Conservation (phyloP, 2,329 filamentous ascomycete species). For the Drechslerella coelobrocha region DNA sequence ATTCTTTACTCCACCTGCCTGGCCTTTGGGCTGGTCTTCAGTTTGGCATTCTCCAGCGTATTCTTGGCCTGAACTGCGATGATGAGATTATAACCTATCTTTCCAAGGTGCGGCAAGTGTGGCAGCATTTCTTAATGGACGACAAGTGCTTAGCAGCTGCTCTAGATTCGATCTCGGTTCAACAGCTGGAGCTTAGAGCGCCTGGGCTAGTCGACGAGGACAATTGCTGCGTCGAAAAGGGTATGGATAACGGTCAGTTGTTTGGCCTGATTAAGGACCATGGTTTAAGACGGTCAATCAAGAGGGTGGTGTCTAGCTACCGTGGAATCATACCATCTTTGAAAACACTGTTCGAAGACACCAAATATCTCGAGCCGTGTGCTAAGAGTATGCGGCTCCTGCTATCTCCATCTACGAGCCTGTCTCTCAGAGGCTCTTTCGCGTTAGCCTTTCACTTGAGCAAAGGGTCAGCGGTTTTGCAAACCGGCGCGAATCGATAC, state of each 20-base stretch:
- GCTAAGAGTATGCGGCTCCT: slow-evolving; percentile 3
- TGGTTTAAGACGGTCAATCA: neutral
- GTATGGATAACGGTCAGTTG: neutral
- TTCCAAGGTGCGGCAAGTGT: neutral
- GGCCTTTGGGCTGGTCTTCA: slow-evolving; percentile 14
- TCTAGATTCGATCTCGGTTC: slow-evolving; percentile 12
- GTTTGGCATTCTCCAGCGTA: slow-evolving; percentile 11
- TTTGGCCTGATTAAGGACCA: neutral
- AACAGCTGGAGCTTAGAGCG: slow-evolving; percentile 6
- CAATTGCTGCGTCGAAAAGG: neutral
- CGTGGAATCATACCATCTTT: slow-evolving; percentile 11
- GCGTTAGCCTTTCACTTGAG: neutral
- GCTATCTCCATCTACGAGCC: neutral
- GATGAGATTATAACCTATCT: slow-evolving; percentile 15
- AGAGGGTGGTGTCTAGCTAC: neutral
- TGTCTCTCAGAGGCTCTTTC: neutral
- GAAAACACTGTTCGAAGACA: slow-evolving; percentile 22
- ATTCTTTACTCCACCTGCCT: slow-evolving; percentile 5
- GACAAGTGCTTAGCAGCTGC: neutral
- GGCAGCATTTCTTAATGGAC: neutral
- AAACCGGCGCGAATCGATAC: slow-evolving; percentile 2
- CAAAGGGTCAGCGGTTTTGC: neutral
- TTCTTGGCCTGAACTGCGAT: slow-evolving; percentile 10
- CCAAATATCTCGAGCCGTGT: slow-evolving; percentile 19
- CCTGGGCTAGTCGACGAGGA: slow-evolving; percentile 1